A percentile compares a stretch with the other conserved stretches of the same genome.
These are phyloP conservation scores for Carnegiea gigantea DNA, from an alignment of 179 eudicot species.

Conservation along the genomic window DNA sequence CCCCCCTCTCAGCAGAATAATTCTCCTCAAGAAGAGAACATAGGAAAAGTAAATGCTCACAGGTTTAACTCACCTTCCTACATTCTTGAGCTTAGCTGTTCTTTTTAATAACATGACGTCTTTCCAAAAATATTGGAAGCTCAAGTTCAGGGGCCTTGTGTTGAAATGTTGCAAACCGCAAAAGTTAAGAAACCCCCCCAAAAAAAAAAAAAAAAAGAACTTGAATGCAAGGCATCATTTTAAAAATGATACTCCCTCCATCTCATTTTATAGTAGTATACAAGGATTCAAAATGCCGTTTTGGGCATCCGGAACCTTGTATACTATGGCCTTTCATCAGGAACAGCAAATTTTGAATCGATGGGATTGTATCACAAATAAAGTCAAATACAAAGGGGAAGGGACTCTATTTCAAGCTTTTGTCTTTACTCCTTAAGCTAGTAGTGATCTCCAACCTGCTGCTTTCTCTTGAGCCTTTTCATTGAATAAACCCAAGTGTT, in stretches of 20 bases:
- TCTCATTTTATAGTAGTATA: no score
- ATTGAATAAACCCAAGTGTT: no score
- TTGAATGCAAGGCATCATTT: background rate
- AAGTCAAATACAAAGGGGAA: background rate
- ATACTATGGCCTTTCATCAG: no score
- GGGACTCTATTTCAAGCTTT: background rate
- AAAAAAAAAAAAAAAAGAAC: background rate
- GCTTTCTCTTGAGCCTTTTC: background rate
- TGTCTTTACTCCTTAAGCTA: background rate
- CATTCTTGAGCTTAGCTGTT: background rate
- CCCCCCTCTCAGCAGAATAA: background rate
- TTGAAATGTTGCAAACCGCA: background rate
- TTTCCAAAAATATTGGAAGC: background rate
- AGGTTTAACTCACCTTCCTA: background rate
- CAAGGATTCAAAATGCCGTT: no score
- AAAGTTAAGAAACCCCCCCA: background rate
- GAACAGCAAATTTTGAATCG: no score
- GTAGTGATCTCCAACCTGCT: background rate
- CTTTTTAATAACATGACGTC: background rate
- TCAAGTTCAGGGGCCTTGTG: background rate
- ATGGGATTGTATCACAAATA: background rate
- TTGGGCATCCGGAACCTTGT: no score
- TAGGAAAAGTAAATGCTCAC: background rate
- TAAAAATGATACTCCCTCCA: background rate
- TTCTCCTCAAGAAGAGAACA: background rate